phyloP scores from a whole-genome alignment of 164 flowering plant species.

The Sextonia rubra region DNA sequence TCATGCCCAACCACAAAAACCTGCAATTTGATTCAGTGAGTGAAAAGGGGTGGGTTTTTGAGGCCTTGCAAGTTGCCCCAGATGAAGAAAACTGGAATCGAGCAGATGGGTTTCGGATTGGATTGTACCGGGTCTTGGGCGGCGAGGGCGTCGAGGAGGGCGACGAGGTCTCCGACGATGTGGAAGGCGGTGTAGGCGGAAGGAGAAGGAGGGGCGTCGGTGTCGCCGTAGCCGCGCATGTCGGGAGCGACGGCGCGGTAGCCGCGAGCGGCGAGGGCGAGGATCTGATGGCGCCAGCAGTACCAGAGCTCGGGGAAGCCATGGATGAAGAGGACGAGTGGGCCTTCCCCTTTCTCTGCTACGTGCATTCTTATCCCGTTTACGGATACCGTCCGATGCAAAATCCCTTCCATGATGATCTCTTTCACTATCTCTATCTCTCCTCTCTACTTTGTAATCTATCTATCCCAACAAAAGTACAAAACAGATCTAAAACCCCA shows the following conservation, averaged over 20 bases:
- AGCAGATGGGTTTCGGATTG: not conserved
- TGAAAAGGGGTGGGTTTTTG: no score
- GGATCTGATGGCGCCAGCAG: constrained; percentile 40
- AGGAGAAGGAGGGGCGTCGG: constrained; percentile 51
- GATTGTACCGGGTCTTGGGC: constrained; percentile 32
- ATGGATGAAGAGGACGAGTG: constrained; percentile 27
- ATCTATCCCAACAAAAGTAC: no score
- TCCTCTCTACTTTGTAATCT: not conserved
- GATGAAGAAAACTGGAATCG: no score
- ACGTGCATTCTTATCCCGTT: constrained; percentile 42
- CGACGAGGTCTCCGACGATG: constrained; percentile 65
- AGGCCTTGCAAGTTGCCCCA: no score
- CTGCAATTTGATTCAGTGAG: constrained; percentile 5
- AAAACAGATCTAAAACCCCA: no score
- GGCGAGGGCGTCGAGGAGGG: constrained; percentile 45
- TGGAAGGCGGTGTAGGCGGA: constrained; percentile 46
- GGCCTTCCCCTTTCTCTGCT: constrained; percentile 34
- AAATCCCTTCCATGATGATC: not conserved
- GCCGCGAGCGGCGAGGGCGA: constrained; percentile 40
- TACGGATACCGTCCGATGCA: constrained; percentile 13
- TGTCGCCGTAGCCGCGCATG: constrained; percentile 73
- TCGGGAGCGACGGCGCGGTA: constrained; percentile 65
- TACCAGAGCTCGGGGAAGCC: constrained; percentile 44
- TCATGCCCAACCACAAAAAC: constrained; percentile 82
- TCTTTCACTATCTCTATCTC: not conserved